Percentiles rank a stretch among this genome's conserved stretches.
phyloP scores from a whole-genome alignment of 2,329 filamentous ascomycete species.

The Colletotrichum liaoningense region DNA sequence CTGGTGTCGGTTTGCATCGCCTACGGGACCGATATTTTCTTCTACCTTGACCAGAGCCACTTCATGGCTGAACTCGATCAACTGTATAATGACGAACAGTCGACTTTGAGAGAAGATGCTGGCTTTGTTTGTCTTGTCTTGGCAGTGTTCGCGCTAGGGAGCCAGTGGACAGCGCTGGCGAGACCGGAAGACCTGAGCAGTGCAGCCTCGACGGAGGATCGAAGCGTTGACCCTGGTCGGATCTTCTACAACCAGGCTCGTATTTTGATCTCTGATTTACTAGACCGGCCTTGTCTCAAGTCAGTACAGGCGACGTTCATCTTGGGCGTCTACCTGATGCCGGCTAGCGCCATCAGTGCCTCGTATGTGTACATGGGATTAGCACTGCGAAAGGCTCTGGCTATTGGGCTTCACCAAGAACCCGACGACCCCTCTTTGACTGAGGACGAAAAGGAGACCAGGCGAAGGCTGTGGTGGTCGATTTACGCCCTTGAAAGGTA shows the following conservation, averaged over 20 bases:
- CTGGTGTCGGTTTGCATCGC: slow-evolving; percentile 43
- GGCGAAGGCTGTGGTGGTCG: slow-evolving; percentile 43
- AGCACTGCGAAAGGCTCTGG: slow-evolving; percentile 43
- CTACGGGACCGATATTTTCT: slow-evolving; percentile 43
- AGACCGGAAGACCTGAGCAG: slow-evolving; percentile 37
- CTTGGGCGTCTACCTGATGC: slow-evolving; percentile 49
- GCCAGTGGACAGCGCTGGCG: slow-evolving; percentile 48
- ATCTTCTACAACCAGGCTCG: slow-evolving; percentile 45
- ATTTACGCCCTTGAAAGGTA: slow-evolving; percentile 45
- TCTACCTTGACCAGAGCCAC: slow-evolving; percentile 44
- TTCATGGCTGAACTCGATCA: slow-evolving; percentile 40
- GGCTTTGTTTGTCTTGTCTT: slow-evolving; percentile 43
- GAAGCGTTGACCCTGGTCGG: slow-evolving; percentile 42
- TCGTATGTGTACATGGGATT: slow-evolving; percentile 47
- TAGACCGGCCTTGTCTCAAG: slow-evolving; percentile 45
- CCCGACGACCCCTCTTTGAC: slow-evolving; percentile 39
- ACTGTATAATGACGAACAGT: slow-evolving; percentile 40
- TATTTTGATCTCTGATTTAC: slow-evolving; percentile 45
- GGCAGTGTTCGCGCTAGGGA: slow-evolving; percentile 45
- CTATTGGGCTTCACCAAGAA: slow-evolving; percentile 42
- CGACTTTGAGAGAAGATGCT: slow-evolving; percentile 38
- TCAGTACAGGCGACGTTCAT: slow-evolving; percentile 48
- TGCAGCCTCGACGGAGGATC: slow-evolving; percentile 4
- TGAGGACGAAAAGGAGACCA: slow-evolving; percentile 40
- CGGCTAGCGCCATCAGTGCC: slow-evolving; percentile 46